Evolutionary conservation across 2,329 filamentous ascomycete genomes (phyloP).

Genomic region (Nannizziopsis arthrosporioides): DNA sequence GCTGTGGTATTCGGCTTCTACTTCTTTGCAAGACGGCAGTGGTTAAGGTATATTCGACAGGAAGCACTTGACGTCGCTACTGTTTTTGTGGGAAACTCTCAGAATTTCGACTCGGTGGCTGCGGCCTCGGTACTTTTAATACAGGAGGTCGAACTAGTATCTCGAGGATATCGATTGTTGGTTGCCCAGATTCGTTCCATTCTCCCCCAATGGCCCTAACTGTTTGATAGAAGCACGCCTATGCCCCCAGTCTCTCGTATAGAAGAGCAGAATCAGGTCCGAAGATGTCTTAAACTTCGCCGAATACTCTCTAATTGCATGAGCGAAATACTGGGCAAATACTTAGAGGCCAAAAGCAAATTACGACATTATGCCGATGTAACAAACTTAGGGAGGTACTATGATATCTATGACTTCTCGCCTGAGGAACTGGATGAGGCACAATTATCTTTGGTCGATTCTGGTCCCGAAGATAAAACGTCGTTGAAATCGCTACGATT

Average conservation of each 20-base stretch:
- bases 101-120: conserved; percentile 67
- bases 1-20: conserved; percentile 51
- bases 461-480: conserved; percentile 63
- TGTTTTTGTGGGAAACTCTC: conserved; percentile 58
- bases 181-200: conserved; percentile 22
- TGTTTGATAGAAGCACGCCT: conserved; percentile 58
- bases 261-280: conserved; percentile 66
- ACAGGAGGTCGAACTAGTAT: conserved; percentile 91
- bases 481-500: conserved; percentile 72
- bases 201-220: conserved; percentile 10
- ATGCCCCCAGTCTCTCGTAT: conserved; percentile 85
- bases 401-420: conserved; percentile 76
- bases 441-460: conserved; percentile 50
- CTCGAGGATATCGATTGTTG: conserved; percentile 74
- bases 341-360: conserved; percentile 56
- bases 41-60: conserved; percentile 65
- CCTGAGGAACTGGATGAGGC: conserved; percentile 60
- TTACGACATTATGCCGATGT: conserved; percentile 65
- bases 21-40: conserved; percentile 63
- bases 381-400: conserved; percentile 78
- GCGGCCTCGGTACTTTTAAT: conserved; percentile 69
- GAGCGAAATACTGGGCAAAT: conserved; percentile 56
- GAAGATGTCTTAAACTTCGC: conserved; percentile 70
- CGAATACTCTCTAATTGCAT: conserved; percentile 61
- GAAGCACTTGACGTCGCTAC: conserved; percentile 60